Evolutionary conservation across 495 filamentous ascomycete genomes (phyloP), one percentile per base, ranked within the genome.

Genomic region (Penicillium longicatenatum): DNA sequence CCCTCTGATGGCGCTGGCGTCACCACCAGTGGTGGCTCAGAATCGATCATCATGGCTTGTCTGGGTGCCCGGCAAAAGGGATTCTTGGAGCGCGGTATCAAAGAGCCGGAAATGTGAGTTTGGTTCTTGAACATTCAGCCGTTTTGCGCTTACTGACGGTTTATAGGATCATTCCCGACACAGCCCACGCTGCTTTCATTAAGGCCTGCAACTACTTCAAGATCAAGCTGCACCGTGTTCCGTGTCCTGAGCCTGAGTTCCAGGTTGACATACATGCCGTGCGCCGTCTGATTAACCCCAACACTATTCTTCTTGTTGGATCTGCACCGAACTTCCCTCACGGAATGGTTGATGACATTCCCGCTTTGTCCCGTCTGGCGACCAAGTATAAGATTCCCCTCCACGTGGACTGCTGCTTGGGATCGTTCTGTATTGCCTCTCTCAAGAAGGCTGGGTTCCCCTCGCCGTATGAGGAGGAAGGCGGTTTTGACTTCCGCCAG

Each of bases 251-350:
- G 3, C 89, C 95, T 0, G 77, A 77, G 21, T 91, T 96, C 75
- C 90, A 91, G 74, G 95, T 95, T 54, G 84, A 95, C 65, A 76
- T 90, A 30, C 74, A 85, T 47, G 81, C 84, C 21, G 87, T 97
- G 43, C 82, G 85, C 45, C 90, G 92, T 37, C 82, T 98, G 57
- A 89, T 98, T 71, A 99, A 97, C 77, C 84, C 86, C 63, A 98
- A 99, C 78, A 99, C 94, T n/a, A 79, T 98, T 54, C 80, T 99
- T 42, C 87, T 99, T 31, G 93, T 97, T 49, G 94, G 95, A 14
- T 96, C 91, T 0, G 92, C 95, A 1, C 94, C 94, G 8, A 98
- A 97, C 73, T 99, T 96, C 77, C 94, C 94, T 41, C 95, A 99
- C 67, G 94, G 94, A 50, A 96, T 98, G 67, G 91, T 98, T 61